Evolutionary conservation across 345 rosid species (phyloP), one percentile per base, ranked within the genome.

Genomic region (Populus deltoides): DNA sequence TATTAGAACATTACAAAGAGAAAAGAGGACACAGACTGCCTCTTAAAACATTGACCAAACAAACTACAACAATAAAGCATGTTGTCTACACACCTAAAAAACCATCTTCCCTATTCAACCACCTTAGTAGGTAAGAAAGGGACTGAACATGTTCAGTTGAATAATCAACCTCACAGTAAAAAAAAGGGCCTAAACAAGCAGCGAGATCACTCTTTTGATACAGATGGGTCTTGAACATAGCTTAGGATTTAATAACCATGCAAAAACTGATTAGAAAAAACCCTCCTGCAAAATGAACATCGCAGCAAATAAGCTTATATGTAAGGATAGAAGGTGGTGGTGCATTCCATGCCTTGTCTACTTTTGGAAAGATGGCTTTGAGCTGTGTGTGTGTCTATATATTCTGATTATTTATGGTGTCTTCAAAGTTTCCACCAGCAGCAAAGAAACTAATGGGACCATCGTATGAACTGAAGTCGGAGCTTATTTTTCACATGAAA

Each of bases 281-380:
- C 88, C 87, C 33, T 65, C 89, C 86, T 77, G 89, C 81, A 86
- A 84, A 86, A 81, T 78, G 72, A 68, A 67, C 36, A 88, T 80
- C 81, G 66, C 88, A 77, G 90, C 86, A 83, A 83, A 83, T 78
- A 80, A 70, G 82, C 81, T 80, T 77, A 49, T 70, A 55, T 53
- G 70, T 36, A 6, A 7, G 79, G 88, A 78, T 86, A 81, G 74
- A 73, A 67, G 39, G 38, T 74, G 81, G 82, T 68, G 77, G 77
- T 79, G 65, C 76, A 70, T 63, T 55, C 22, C 59, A 74, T 82
- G 84, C 85, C 82, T 78, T 65, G 68, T 55, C 57, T 67, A 72
- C 74, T 36, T 36, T 71, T 59, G 9, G 27, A 72, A 65, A 75
- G 33, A 31, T 36, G 36, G 57, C 71, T n/a, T 57, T 57, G 29